Base-by-base conservation (phyloP, 116 monocot genomes). In the Trichopus zeylanicus region DNA sequence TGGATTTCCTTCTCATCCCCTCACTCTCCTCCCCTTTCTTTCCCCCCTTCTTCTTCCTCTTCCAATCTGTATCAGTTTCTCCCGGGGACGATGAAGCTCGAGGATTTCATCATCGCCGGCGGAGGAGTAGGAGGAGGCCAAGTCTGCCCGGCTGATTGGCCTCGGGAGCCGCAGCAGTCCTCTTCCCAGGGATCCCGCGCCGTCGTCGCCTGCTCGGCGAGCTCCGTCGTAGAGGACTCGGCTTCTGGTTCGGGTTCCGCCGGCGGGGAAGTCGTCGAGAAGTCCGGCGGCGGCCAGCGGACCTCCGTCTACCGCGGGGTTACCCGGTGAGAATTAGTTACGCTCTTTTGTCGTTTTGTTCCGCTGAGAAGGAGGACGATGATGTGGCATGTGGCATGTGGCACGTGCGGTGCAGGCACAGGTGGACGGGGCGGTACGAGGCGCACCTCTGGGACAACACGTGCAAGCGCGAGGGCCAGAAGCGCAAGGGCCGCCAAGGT, bases 371-470 rank as follows among this genome's bases (percentile, higher is more conserved):
- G 1, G 0, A 57, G 4, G 7, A 26, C 19, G 5, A 8, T 10
- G 57, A 0, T 39, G 29, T n/a, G n/a, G n/a, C n/a, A 60, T 24
- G 60, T 38, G 37, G 8, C n/a, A n/a, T n/a, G n/a, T 48, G 38
- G 1, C 56, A 64, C 72, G 65, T 60, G 56, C 51, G 76, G 26
- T 9, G 64, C 78, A 86, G 85, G 71, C 85, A 85, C 68, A 58
- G 85, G 67, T 85, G 85, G 85, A 80, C 84, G 27, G 84, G 84
- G 39, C 52, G 84, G 22, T 84, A 73, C 55, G 85, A 85, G 60
- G 85, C 85, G 12, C 85, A 85, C 70, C 74, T 85, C 23, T 85
- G 85, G 85, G 85, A 85, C 39, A 85, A 85, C 80, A 74, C 86
- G 65, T 81, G 78, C 65, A 49, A 67, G 39, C 18, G 67, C 29